Evolutionary conservation across 2,329 filamentous ascomycete genomes (phyloP), one percentile per base, ranked within the genome.

Genomic region (Chrysoporthe deuterocubensis): DNA sequence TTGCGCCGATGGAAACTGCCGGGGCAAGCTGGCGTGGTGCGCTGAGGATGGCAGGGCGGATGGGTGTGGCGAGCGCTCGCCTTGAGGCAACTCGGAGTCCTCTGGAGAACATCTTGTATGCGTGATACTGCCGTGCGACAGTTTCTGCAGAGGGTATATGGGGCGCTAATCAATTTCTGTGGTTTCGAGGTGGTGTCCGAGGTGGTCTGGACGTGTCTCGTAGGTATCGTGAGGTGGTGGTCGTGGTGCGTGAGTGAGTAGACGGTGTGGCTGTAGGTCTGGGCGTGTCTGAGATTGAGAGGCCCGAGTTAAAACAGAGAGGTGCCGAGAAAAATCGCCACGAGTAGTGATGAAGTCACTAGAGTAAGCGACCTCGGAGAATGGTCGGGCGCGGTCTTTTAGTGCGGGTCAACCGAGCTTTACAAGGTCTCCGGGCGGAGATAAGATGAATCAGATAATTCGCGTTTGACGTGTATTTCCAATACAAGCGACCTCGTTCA

Each of bases 71-170:
- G 70, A 81, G 78, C 48, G 77, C 81, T 70, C 81, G 79, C 75
- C 82, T 78, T 66, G 83, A 81, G 73, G 78, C 76, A 68, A 77
- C 77, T 71, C 80, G 78, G 69, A 81, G 76, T 71, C 81, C 80
- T 79, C 82, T 79, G 71, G 83, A 83, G 69, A 84, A 75, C 83
- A 85, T 85, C 67, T 74, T 80, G 72, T 66, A 40, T 58, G 8
- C 18, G 32, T 66, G 50, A 57, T 59, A 13, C 58, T 26, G 61
- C 42, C 44, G 37, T 68, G 52, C 42, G 56, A 40, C 34, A 13
- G 7, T 42, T 42, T 2, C 34, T 58, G 60, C 60, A 52, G 46
- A 32, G 11, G 26, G 9, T 34, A 14, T 26, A 26, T 34, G 44
- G 13, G 32, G 59, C 6, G 16, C 46, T 11, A 54, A 37, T 67